Base-by-base conservation (phyloP, 345 rosid genomes). In the Gossypioides kirkii region DNA sequence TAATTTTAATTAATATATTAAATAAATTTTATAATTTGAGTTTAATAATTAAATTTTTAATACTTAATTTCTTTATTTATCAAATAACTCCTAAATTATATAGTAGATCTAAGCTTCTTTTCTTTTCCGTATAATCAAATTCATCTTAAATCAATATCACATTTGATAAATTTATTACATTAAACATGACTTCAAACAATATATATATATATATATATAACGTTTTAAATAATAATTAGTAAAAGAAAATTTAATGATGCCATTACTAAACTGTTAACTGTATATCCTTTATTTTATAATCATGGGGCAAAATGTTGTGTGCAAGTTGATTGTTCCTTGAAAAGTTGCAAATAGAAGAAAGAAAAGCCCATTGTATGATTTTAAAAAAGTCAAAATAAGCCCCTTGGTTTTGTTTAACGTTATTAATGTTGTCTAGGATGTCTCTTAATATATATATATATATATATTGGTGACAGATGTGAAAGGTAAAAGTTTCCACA, bases 331-430 rank as follows among this genome's bases (percentile, higher is more conserved):
- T 68, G 58, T 3, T 49, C 49, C 58, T 68, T 26, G n/a, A 54
- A 17, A 23, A 69, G n/a, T 32, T 56, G 47, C 22, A 13, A 68
- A 0, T n/a, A 9, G 25, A 62, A 46, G 10, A 47, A 17, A 26
- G 52, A 45, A 46, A 53, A 55, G 80, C 76, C 76, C 76, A 77
- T n/a, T 17, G 80, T 72, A 66, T 45, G 2, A 3, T 10, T 18
- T 61, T 22, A 10, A 45, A 58, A 71, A 45, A 17, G 67, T 58
- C 74, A 72, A 72, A 14, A 61, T 4, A 47, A 28, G 59, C 75
- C 75, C 75, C 75, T 69, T 2, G 75, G 69, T 72, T 72, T 66
- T 12, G 9, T 16, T 45, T 22, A 25, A 38, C 12, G 12, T 49
- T 36, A n/a, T 32, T 32, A 1, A 28, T 28, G 4, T 54, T 9